A percentile compares a stretch with the other conserved stretches of the same genome.
Conservation (phyloP, 1,284 basidiomycete genomes). For the Cryptococcus sp. region DNA sequence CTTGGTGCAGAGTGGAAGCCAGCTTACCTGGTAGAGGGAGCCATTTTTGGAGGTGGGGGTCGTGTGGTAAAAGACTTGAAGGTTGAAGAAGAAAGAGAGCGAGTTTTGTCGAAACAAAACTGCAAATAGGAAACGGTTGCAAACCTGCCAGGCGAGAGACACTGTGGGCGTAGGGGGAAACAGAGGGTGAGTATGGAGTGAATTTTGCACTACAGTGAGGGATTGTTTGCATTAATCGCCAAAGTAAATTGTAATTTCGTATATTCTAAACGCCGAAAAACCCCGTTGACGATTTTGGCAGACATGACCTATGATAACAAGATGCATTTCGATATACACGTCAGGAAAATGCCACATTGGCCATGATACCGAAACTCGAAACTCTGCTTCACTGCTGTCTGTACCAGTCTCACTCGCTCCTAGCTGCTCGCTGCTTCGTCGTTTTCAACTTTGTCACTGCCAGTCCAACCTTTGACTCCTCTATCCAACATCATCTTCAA, state of each 20-base stretch:
- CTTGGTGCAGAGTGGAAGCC: neutral
- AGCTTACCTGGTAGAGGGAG: slow-evolving; percentile 45
- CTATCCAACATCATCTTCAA: slow-evolving; percentile 3
- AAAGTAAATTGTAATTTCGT: slow-evolving; percentile 18
- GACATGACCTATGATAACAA: neutral
- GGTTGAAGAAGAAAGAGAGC: slow-evolving; percentile 24
- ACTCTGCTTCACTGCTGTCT: neutral
- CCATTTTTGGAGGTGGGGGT: slow-evolving; percentile 33
- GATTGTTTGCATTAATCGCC: neutral
- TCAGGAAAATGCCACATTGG: slow-evolving; percentile 22
- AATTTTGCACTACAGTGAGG: neutral
- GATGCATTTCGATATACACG: slow-evolving; percentile 8
- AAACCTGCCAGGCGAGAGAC: neutral
- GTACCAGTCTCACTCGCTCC: neutral
- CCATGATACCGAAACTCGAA: slow-evolving; percentile 5
- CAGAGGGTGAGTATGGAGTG: neutral
- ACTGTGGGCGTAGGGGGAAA: neutral
- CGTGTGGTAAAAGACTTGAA: slow-evolving; percentile 20
- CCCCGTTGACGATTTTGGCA: slow-evolving; percentile 15
- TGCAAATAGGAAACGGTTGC: slow-evolving; percentile 3
- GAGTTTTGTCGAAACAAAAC: slow-evolving; percentile 8
- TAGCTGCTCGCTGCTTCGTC: neutral
- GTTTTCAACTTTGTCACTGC: neutral
- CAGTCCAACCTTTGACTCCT: slow-evolving; percentile 1
- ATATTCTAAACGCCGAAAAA: slow-evolving; percentile 25